phyloP scores from a whole-genome alignment of 129 eudicot genomes.

The Apium graveolens region DNA sequence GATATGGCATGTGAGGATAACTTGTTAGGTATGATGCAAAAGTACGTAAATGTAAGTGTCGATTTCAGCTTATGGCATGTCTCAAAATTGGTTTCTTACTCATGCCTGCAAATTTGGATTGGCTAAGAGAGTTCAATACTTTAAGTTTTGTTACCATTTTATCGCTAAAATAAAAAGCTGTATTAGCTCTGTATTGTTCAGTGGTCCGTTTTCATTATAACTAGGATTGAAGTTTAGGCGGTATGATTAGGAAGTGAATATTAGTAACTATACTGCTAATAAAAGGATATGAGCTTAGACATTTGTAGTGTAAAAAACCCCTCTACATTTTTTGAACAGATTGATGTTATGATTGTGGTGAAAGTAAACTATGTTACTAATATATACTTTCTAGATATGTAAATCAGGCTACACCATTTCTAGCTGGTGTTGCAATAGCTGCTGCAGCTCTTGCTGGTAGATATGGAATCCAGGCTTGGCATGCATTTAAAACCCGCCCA shows the following conservation, averaged over 20 bases:
- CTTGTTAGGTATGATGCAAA: not conserved
- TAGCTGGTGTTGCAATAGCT: slow-evolving; percentile 74
- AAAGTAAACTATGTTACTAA: not conserved
- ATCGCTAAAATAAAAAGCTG: not conserved
- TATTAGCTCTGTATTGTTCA: not conserved
- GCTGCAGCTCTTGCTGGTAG: slow-evolving; percentile 70
- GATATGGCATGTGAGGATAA: no score
- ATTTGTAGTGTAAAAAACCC: not conserved
- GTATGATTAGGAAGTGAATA: not conserved
- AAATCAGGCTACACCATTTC: slow-evolving; percentile 44
- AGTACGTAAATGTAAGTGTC: not conserved
- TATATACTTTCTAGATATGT: slow-evolving; percentile 3
- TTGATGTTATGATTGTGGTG: not conserved
- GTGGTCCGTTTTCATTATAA: not conserved
- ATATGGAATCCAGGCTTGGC: slow-evolving; percentile 78
- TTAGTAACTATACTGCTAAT: not conserved
- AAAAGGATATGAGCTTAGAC: not conserved
- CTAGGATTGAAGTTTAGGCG: not conserved
- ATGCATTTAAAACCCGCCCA: slow-evolving; percentile 77
- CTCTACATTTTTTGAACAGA: not conserved
- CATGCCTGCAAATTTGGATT: no score
- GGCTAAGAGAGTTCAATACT: no score
- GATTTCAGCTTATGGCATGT: not conserved
- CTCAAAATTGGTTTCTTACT: not conserved
- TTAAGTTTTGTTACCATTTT: not conserved